phyloP scores from a whole-genome alignment of 2,329 filamentous ascomycete genomes.

The Aspergillus oerlinghausenensis region DNA sequence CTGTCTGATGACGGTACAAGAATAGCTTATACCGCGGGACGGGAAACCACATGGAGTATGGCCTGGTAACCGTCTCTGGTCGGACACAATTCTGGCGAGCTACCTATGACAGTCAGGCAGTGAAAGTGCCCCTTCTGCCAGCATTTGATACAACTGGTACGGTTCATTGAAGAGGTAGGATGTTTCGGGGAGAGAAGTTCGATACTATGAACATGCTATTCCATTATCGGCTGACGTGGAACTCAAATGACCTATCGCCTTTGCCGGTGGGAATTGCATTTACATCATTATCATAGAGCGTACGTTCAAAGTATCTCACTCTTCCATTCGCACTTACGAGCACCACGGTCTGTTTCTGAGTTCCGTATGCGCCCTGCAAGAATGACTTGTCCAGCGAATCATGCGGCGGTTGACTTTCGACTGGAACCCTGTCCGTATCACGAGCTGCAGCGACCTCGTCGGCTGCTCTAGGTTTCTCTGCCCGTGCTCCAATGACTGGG shows the following conservation, averaged over 20 bases:
- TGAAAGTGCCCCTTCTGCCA: neutral
- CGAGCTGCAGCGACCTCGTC: conserved; percentile 33
- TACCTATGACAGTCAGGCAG: neutral
- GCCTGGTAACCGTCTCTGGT: neutral
- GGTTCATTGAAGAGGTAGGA: neutral
- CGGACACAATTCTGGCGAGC: neutral
- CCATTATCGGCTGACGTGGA: conserved; percentile 11
- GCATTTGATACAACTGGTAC: neutral
- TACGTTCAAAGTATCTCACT: conserved; percentile 60
- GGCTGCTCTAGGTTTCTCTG: conserved; percentile 31
- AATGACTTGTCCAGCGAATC: conserved; percentile 29
- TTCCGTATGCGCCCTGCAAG: conserved; percentile 54
- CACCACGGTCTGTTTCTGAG: conserved; percentile 60
- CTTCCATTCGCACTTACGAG: conserved; percentile 52
- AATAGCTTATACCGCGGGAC: neutral
- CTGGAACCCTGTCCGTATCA: conserved; percentile 17
- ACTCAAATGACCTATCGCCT: conserved; percentile 44
- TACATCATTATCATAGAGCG: conserved; percentile 53
- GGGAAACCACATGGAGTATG: neutral
- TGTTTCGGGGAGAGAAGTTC: neutral
- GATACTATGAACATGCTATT: neutral
- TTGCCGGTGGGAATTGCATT: conserved; percentile 42
- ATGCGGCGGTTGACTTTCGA: conserved; percentile 9
- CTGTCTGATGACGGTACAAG: neutral
- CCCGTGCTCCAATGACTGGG: conserved; percentile 50